Evolutionary conservation across 2,329 filamentous ascomycete species (phyloP), one percentile per base, ranked within the genome.

Genomic region (Fusarium dlaminii): DNA sequence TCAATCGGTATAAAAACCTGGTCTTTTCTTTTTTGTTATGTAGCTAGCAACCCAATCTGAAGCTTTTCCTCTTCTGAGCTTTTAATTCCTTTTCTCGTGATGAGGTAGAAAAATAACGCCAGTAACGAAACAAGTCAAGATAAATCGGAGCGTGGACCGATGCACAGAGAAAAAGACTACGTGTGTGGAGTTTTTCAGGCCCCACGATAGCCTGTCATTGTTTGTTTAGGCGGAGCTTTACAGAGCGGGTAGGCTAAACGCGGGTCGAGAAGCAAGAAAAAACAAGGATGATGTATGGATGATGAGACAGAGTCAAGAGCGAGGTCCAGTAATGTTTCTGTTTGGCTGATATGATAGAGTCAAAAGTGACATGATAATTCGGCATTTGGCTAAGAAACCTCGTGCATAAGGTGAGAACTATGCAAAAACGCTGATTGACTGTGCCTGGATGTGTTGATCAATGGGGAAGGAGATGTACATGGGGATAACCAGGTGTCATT

Each of bases 241-340:
- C 56, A 66, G 62, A 70, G 76, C 75, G 76, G 76, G 68, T 75
- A 76, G 63, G 73, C 76, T 78, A 77, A 75, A 76, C 64, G 64
- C 74, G 73, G 71, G 75, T 63, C 63, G 54, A 43, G 37, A 42
- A 63, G 68, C 65, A 49, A 11, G 15, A 73, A 68, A 54, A 42
- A 68, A 59, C 72, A 56, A 42, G 66, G 58, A 73, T 73, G 57
- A 73, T 66, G 70, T 48, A 62, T 48, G 30, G 63, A 42, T 72
- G 67, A 68, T 65, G 70, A 69, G 46, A 54, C 52, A 54, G 27
- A 49, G 29, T 65, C 30, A 63, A 46, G 42, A 22, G 39, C 32
- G 36, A 51, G 51, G 30, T 6, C 62, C 24, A 40, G 58, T n/a
- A 46, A 49, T 43, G 45, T 45, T 45, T 58, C 40, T 61, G 30